A percentile compares a stretch with the other conserved stretches of the same genome.
phyloP scores from a whole-genome alignment of 1,284 basidiomycete species.

The Ceratobasidium sp. region DNA sequence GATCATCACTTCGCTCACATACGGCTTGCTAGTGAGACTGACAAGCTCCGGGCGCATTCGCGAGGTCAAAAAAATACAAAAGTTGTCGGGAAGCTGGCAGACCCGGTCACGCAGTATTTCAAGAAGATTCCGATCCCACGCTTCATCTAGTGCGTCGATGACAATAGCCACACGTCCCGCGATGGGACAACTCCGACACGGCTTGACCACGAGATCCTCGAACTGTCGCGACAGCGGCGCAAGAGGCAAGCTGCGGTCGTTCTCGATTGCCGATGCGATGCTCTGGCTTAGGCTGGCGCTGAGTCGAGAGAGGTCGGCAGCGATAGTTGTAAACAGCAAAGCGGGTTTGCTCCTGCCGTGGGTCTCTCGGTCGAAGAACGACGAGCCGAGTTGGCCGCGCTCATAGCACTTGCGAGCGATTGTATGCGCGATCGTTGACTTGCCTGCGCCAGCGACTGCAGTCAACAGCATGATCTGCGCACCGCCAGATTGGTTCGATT shows the following conservation, averaged over 20 bases:
- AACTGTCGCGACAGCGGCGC: slow-evolving; percentile 1
- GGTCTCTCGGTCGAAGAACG: slow-evolving; percentile 29
- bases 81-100: not conserved
- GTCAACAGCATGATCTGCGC: slow-evolving; percentile 16
- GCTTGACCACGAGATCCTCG: not conserved
- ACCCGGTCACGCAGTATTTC: not conserved
- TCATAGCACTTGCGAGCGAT: not conserved
- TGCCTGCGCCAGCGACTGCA: not conserved
- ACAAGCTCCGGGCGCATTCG: not conserved
- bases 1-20: not conserved
- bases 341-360: not conserved
- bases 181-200: not conserved
- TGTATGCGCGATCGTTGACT: slow-evolving; percentile 16
- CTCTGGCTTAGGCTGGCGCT: not conserved
- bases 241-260: not conserved
- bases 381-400: slow-evolving; percentile 31
- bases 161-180: not conserved
- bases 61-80: slow-evolving; percentile 12
- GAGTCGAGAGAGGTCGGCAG: not conserved
- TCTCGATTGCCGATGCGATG: not conserved
- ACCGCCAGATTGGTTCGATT: not conserved
- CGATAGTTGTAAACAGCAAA: slow-evolving; percentile 5
- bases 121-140: not conserved
- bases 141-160: slow-evolving; percentile 26
- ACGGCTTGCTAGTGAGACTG: not conserved